phyloP scores from a whole-genome alignment of 768 basidiomycete genomes.

The Boletus huronensis region DNA sequence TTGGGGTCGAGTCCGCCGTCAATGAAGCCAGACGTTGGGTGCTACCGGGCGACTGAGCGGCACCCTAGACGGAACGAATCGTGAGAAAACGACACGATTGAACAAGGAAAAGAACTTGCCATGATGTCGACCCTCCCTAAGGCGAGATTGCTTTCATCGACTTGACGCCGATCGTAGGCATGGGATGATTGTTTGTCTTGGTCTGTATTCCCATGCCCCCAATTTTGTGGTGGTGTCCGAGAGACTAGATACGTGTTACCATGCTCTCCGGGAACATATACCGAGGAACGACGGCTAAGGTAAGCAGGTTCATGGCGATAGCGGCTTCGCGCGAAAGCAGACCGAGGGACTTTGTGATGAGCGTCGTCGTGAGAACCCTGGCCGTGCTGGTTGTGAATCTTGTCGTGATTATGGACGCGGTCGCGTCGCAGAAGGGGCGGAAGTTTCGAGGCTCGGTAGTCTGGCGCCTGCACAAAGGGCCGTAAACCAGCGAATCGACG shows the following conservation, averaged over 20 bases:
- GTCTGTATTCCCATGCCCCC: background rate
- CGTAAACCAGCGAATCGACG: background rate
- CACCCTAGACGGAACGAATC: background rate
- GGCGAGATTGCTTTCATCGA: slow-evolving; percentile 23
- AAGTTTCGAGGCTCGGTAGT: background rate
- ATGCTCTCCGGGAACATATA: slow-evolving; percentile 23
- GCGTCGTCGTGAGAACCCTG: background rate
- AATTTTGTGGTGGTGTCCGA: background rate
- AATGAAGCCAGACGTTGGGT: slow-evolving; percentile 23
- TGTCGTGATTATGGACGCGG: background rate
- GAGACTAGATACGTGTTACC: slow-evolving; percentile 29
- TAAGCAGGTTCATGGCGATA: slow-evolving; percentile 8
- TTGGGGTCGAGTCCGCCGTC: slow-evolving; percentile 14
- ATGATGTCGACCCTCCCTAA: slow-evolving; percentile 48
- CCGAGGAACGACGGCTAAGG: slow-evolving; percentile 19
- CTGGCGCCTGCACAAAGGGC: background rate
- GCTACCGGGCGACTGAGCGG: background rate
- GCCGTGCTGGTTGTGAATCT: background rate
- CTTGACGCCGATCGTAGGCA: slow-evolving; percentile 6
- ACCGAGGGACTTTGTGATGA: slow-evolving; percentile 9
- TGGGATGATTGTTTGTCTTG: background rate
- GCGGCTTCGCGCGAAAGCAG: slow-evolving; percentile 22
- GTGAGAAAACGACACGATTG: slow-evolving; percentile 7
- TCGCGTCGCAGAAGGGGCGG: slow-evolving; percentile 20
- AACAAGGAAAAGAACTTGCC: slow-evolving; percentile 31